phyloP scores from a whole-genome alignment of 1,139 yeast species.

The Spathaspora sp. region DNA sequence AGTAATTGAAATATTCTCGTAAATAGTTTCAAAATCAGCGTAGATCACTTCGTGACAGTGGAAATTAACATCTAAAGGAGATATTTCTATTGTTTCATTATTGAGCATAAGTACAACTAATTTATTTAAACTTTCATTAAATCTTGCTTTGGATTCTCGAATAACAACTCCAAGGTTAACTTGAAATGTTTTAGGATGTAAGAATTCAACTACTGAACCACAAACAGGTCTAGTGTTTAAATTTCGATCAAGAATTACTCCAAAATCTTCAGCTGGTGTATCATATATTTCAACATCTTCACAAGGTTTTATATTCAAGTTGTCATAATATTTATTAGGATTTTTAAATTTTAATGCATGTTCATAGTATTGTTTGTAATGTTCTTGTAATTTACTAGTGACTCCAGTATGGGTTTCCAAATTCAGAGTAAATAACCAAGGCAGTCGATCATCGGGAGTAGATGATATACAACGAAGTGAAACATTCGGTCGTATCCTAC shows the following conservation, averaged over 20 bases:
- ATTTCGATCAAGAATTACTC: conserved; percentile 19
- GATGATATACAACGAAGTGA: neutral
- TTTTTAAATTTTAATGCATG: neutral
- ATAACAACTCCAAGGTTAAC: conserved; percentile 35
- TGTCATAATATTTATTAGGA: conserved; percentile 7
- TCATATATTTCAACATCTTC: neutral
- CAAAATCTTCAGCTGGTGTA: conserved; percentile 8
- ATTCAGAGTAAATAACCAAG: neutral
- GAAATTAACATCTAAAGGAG: conserved; percentile 26
- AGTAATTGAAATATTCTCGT: conserved; percentile 25
- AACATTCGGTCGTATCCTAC: neutral
- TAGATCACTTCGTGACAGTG: conserved; percentile 19
- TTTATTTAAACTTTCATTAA: conserved; percentile 35
- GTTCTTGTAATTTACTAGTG: neutral
- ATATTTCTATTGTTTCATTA: conserved; percentile 28
- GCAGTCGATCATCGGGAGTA: neutral
- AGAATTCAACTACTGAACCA: conserved; percentile 39
- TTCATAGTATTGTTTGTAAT: neutral
- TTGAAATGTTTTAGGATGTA: conserved; percentile 29
- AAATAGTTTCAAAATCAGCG: conserved; percentile 15
- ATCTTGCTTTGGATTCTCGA: conserved; percentile 27
- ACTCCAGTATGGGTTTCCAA: neutral
- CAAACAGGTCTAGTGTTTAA: conserved; percentile 20
- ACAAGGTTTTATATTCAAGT: neutral
- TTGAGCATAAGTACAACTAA: conserved; percentile 29